These are phyloP conservation scores for Breviolum minutum DNA, from an alignment of 73 alveolate species.

Conservation along the genomic window DNA sequence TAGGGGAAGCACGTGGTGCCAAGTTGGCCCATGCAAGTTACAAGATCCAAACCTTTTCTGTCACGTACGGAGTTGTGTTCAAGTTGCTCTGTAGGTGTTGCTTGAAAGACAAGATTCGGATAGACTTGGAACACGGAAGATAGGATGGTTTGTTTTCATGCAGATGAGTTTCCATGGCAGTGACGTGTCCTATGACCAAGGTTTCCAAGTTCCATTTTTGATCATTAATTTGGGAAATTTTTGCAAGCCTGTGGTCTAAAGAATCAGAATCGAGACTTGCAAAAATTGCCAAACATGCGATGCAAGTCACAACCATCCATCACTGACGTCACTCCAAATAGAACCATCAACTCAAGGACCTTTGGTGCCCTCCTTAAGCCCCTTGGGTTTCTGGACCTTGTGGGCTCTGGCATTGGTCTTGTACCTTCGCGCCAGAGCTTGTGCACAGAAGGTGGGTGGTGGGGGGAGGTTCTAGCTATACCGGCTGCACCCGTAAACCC, in stretches of 20 bases:
- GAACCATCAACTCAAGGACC: not conserved
- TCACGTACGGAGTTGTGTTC: not conserved
- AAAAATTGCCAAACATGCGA: not conserved
- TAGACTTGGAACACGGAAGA: too few relatives aligned
- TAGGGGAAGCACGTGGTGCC: not conserved
- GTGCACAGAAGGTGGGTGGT: slow-evolving; percentile 42
- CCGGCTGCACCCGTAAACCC: too few relatives aligned
- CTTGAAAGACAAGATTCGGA: not conserved
- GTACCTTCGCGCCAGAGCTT: slow-evolving; percentile 65
- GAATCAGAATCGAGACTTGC: not conserved
- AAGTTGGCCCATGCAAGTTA: not conserved
- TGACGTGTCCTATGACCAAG: too few relatives aligned
- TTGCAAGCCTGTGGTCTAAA: not conserved
- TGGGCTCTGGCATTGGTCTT: slow-evolving; percentile 58
- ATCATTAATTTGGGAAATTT: too few relatives aligned
- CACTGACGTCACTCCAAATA: not conserved
- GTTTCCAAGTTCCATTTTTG: too few relatives aligned
- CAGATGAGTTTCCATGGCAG: too few relatives aligned
- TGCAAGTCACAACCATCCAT: not conserved
- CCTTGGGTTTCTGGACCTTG: slow-evolving; percentile 58
- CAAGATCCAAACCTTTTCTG: not conserved
- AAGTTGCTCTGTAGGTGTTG: not conserved
- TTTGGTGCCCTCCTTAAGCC: slow-evolving; percentile 24
- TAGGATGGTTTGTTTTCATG: too few relatives aligned
- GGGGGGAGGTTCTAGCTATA: not conserved